Base-by-base conservation (phyloP, 192 early-diverging fungal genomes). In the Powellomyces hirtus region DNA sequence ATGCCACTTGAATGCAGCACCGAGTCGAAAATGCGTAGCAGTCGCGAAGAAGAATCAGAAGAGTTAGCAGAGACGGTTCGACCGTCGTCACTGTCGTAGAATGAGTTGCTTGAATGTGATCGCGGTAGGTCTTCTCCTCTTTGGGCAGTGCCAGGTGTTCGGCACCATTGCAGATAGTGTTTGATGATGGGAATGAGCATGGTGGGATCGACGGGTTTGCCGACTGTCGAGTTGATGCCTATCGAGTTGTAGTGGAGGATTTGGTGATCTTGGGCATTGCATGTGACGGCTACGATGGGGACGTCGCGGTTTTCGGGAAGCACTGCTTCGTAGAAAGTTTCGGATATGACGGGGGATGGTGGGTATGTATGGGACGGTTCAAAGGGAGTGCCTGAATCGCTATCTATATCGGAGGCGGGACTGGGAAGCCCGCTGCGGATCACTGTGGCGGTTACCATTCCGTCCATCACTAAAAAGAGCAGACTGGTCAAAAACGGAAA, bases 211-310 rank as follows among this genome's bases (percentile, higher is more conserved):
- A 67, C 38, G 16, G 67, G 67, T 61, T 69, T 69, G 8, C 26
- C 56, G 18, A 61, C 58, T 16, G 61, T 59, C 7, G 38, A 35
- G 36, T 79, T 75, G 79, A 87, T 87, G 24, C 87, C 87, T 24
- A 79, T 70, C 20, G 81, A 62, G 42, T 71, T 61, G 66, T 89
- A 89, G 35, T 71, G 64, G 49, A 75, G 70, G 22, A 77, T 75
- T 68, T 81, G 77, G 7, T 84, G 78, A 24, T 70, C 73, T 27
- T 70, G 79, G 34, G 80, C 85, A 60, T 83, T 84, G 72, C 83
- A 84, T 27, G 88, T 89, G 22, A 87, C 82, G 18, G 88, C 88
- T 10, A 89, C 73, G 45, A 89, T 88, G 31, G 88, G 85, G 27
- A 86, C 74, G 0, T 55, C 63, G 35, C 75, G 74, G 75, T 89